Conservation (phyloP, 2,329 filamentous ascomycete genomes). For the Scedosporium minutisporum region DNA sequence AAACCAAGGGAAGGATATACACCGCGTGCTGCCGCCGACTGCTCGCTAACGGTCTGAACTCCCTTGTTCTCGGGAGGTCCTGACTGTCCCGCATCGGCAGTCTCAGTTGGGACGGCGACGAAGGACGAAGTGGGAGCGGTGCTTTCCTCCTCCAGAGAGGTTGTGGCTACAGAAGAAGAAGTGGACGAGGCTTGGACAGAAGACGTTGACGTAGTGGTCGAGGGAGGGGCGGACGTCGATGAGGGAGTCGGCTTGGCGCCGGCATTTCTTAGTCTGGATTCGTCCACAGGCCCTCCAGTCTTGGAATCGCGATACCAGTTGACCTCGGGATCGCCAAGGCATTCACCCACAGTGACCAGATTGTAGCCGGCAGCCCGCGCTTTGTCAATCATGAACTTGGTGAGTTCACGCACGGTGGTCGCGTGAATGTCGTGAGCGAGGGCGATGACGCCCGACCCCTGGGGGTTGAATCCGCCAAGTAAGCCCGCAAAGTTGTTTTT, state of each 20-base stretch:
- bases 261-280: not conserved
- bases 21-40: too few relatives aligned
- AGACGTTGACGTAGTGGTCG: too few relatives aligned
- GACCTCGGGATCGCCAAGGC: slow-evolving; percentile 39
- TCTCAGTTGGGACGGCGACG: too few relatives aligned
- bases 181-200: too few relatives aligned
- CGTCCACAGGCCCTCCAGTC: not conserved
- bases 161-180: too few relatives aligned
- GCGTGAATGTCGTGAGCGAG: slow-evolving; percentile 44
- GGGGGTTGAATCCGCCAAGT: slow-evolving; percentile 25
- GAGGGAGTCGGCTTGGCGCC: not conserved
- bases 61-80: too few relatives aligned
- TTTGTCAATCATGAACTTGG: slow-evolving; percentile 13
- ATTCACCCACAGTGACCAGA: slow-evolving; percentile 29
- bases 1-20: too few relatives aligned
- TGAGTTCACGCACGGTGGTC: slow-evolving; percentile 33
- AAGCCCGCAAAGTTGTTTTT: slow-evolving; percentile 38
- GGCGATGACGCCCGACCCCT: slow-evolving; percentile 31
- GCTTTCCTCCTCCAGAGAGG: too few relatives aligned
- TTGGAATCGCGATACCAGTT: slow-evolving; percentile 38
- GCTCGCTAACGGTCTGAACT: too few relatives aligned
- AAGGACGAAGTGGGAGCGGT: too few relatives aligned
- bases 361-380: slow-evolving; percentile 6
- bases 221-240: too few relatives aligned
- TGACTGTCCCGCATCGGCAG: too few relatives aligned